Conservation (phyloP, 2,329 filamentous ascomycete species). For the Calonectria naviculata region DNA sequence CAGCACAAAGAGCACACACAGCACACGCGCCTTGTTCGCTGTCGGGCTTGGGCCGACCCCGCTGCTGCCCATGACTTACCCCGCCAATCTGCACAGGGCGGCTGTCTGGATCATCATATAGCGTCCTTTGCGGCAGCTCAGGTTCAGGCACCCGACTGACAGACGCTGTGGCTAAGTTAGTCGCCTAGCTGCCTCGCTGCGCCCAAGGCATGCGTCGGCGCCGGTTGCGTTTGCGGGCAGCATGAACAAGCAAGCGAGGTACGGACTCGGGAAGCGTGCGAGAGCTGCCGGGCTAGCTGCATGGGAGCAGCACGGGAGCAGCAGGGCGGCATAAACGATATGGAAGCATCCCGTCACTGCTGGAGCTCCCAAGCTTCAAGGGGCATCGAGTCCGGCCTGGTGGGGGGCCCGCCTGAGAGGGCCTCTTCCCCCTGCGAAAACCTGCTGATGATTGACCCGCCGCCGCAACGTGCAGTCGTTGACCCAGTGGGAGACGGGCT, state of each 20-base stretch:
- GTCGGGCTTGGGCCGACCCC: not conserved
- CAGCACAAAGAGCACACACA: not conserved
- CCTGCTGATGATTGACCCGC: not conserved
- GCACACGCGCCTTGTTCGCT: not conserved
- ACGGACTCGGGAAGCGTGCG: conserved; percentile 19
- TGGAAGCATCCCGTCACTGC: conserved; percentile 16
- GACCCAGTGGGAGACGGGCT: conserved; percentile 1
- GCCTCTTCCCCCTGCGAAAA: not conserved
- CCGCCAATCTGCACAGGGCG: not conserved
- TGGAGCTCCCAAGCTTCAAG: conserved; percentile 6
- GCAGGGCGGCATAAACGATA: not conserved
- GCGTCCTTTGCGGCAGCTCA: not conserved
- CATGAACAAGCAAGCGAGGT: conserved; percentile 1
- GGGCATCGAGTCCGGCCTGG: not conserved
- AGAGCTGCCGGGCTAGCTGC: conserved; percentile 28
- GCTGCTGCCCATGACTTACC: not conserved
- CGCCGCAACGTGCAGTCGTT: conserved; percentile 8
- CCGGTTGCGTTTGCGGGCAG: not conserved
- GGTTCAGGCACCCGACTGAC: not conserved
- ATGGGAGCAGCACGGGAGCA: not conserved
- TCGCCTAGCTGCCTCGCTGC: not conserved
- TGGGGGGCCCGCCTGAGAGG: not conserved
- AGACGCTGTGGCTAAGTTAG: not conserved
- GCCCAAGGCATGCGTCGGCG: not conserved
- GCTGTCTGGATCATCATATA: not conserved